Evolutionary conservation across 371 early-diverging fungal species (phyloP).

Genomic region (Mucor sp.): DNA sequence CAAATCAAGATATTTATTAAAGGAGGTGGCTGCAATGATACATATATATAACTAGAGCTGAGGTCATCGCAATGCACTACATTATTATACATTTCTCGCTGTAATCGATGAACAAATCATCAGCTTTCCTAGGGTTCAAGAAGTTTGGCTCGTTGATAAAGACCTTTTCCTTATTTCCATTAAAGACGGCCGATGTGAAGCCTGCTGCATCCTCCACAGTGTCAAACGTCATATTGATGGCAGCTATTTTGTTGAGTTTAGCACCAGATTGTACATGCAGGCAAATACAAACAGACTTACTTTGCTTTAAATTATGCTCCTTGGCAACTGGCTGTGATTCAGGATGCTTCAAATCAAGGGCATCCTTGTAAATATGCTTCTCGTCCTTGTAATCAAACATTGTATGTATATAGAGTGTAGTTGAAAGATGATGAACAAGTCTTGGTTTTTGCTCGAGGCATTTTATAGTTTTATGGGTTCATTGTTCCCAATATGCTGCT

Average conservation of each 20-base stretch:
- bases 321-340: conserved; percentile 5
- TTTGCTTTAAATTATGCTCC: conserved; percentile 11
- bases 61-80: conserved; percentile 4
- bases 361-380: conserved; percentile 4
- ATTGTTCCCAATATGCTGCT: background rate
- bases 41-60: background rate
- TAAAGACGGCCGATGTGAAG: conserved; percentile 12
- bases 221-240: conserved; percentile 26
- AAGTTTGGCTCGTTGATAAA: conserved; percentile 16
- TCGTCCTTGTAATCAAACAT: conserved; percentile 18
- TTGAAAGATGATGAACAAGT: background rate
- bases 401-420: no score
- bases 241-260: conserved; percentile 1
- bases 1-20: background rate
- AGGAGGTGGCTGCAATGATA: background rate
- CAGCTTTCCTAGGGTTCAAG: conserved; percentile 16
- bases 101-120: conserved; percentile 11
- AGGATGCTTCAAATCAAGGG: conserved; percentile 13
- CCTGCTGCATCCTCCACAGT: conserved; percentile 18
- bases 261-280: background rate
- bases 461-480: background rate
- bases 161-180: conserved; percentile 9
- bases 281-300: background rate
- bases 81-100: conserved; percentile 30
- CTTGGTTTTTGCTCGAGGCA: background rate